A percentile compares a stretch with the other conserved stretches of the same genome.
These are phyloP conservation scores for Penicillium verhagenii DNA, from an alignment of 495 filamentous ascomycete genomes.

Conservation along the genomic window DNA sequence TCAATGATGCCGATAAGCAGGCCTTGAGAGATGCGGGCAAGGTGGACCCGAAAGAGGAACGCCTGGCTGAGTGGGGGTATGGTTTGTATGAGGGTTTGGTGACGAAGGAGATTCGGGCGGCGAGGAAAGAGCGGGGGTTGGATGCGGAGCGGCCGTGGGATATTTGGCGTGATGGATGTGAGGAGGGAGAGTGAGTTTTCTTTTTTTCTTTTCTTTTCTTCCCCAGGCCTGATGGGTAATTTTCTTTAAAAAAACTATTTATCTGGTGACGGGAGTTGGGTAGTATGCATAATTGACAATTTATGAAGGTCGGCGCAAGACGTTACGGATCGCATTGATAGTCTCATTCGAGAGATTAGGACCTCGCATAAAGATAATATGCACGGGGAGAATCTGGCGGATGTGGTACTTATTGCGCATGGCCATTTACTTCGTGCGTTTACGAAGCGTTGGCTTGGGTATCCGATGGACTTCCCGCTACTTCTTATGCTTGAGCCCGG, in stretches of 20 bases:
- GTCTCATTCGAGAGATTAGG: conserved; percentile 64
- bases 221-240: too few relatives aligned
- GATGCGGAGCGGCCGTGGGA: conserved; percentile 61
- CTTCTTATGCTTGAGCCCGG: conserved; percentile 73
- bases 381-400: conserved; percentile 48
- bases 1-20: conserved; percentile 40
- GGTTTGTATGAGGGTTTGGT: conserved; percentile 83
- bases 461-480: conserved; percentile 61
- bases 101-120: conserved; percentile 59
- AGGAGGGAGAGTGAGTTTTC: conserved; percentile 46
- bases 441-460: conserved; percentile 71
- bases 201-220: not conserved
- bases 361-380: conserved; percentile 45
- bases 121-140: conserved; percentile 58
- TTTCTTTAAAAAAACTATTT: too few relatives aligned
- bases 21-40: conserved; percentile 24
- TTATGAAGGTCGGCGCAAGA: conserved; percentile 47
- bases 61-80: conserved; percentile 84
- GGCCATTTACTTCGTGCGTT: conserved; percentile 79
- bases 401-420: conserved; percentile 67
- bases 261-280: too few relatives aligned
- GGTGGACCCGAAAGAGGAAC: conserved; percentile 62
- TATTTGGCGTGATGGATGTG: conserved; percentile 83
- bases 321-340: conserved; percentile 63
- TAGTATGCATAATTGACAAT: not conserved